These are phyloP conservation scores for Inonotus hispidus DNA, from an alignment of 1,284 basidiomycete genomes.

Conservation along the genomic window DNA sequence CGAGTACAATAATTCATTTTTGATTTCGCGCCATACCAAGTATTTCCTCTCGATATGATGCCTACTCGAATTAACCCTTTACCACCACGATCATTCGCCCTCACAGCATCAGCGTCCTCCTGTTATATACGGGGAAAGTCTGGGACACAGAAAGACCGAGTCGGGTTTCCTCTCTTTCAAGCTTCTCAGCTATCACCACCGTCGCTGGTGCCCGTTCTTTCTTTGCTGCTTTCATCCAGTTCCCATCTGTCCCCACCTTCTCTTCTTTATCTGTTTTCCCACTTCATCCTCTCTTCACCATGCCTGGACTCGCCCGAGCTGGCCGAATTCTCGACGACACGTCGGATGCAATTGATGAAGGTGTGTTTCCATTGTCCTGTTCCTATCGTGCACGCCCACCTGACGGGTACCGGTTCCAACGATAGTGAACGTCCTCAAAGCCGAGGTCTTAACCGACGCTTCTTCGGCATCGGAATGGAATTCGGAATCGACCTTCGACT, in stretches of 20 bases:
- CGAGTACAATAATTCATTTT: neutral
- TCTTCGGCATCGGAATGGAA: slow-evolving; percentile 39
- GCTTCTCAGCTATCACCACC: neutral
- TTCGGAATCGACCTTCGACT: slow-evolving; percentile 61
- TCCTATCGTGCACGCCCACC: neutral
- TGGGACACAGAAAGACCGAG: neutral
- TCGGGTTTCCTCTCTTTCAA: neutral
- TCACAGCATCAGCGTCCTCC: neutral
- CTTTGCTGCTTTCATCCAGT: neutral
- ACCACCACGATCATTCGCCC: neutral
- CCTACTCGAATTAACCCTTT: neutral
- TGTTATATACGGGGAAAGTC: neutral
- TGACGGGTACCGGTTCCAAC: neutral
- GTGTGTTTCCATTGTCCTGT: slow-evolving; percentile 32
- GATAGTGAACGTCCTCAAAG: slow-evolving; percentile 64
- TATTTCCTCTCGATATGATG: neutral
- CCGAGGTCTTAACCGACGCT: slow-evolving; percentile 27
- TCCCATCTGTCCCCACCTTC: neutral
- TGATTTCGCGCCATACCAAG: neutral
- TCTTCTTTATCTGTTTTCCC: neutral
- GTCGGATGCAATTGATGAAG: slow-evolving; percentile 72
- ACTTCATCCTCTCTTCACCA: neutral
- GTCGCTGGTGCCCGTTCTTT: neutral
- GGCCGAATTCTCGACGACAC: slow-evolving; percentile 51
- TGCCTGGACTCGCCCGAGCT: slow-evolving; percentile 20